phyloP scores from a whole-genome alignment of 2,329 filamentous ascomycete species.

The Beauveria scarabaeidicola region DNA sequence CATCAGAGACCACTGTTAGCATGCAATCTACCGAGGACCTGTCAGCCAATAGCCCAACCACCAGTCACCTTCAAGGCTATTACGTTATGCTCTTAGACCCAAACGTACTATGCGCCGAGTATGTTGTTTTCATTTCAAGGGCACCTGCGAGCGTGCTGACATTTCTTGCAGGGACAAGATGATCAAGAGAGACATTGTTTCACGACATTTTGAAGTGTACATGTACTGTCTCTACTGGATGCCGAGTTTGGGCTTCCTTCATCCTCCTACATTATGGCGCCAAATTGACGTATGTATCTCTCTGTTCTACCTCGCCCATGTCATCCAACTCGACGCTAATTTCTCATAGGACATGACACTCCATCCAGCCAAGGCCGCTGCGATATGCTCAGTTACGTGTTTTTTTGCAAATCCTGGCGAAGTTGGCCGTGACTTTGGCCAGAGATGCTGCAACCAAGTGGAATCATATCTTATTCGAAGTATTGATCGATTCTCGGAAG shows the following conservation, averaged over 20 bases:
- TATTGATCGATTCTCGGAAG: slow-evolving; percentile 29
- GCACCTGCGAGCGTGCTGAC: neutral
- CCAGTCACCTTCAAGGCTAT: slow-evolving; percentile 12
- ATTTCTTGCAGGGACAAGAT: slow-evolving; percentile 23
- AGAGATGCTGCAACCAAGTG: slow-evolving; percentile 29
- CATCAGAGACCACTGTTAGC: neutral
- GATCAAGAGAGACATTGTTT: slow-evolving; percentile 26
- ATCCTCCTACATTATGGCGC: slow-evolving; percentile 25
- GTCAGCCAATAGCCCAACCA: slow-evolving; percentile 14
- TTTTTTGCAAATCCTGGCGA: slow-evolving; percentile 27
- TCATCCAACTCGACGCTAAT: neutral
- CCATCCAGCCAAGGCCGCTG: slow-evolving; percentile 27
- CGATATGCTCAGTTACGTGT: slow-evolving; percentile 30
- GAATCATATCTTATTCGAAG: slow-evolving; percentile 32
- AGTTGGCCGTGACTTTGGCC: slow-evolving; percentile 26
- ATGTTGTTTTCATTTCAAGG: slow-evolving; percentile 10
- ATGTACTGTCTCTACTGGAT: slow-evolving; percentile 30
- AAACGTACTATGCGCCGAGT: slow-evolving; percentile 22
- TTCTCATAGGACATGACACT: slow-evolving; percentile 23
- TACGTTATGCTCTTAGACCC: slow-evolving; percentile 19
- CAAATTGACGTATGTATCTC: slow-evolving; percentile 25
- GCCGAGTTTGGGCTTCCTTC: slow-evolving; percentile 31
- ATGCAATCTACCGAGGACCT: slow-evolving; percentile 2
- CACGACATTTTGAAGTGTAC: slow-evolving; percentile 30
- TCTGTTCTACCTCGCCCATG: neutral